These are phyloP conservation scores for Penicillium sp. DNA, from an alignment of 2,329 filamentous ascomycete genomes.

Conservation along the genomic window DNA sequence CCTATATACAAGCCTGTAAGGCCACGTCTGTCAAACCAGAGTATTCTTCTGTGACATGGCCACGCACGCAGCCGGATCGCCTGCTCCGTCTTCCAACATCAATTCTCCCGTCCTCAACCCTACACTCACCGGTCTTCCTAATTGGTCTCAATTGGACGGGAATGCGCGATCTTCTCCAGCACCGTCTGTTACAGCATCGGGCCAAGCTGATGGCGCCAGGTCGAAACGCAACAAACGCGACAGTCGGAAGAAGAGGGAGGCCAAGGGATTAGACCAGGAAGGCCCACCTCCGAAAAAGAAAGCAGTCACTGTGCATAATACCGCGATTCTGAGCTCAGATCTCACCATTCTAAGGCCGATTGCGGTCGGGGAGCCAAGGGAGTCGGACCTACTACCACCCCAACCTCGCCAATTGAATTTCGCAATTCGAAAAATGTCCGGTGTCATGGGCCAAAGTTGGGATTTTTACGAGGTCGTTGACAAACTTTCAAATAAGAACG, in stretches of 20 bases:
- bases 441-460: slow-evolving; percentile 41
- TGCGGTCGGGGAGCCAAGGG: slow-evolving; percentile 45
- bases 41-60: slow-evolving; percentile 30
- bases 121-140: slow-evolving; percentile 33
- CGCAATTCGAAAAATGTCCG: slow-evolving; percentile 41
- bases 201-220: slow-evolving; percentile 35
- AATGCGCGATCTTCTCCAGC: slow-evolving; percentile 42
- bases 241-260: slow-evolving; percentile 50
- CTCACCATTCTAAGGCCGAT: slow-evolving; percentile 48
- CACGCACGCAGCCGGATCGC: slow-evolving; percentile 37
- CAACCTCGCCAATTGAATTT: slow-evolving; percentile 47
- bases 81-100: slow-evolving; percentile 42
- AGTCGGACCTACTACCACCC: slow-evolving; percentile 44
- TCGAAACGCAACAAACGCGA: slow-evolving; percentile 50
- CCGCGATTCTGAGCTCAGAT: slow-evolving; percentile 43
- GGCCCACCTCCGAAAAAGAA: slow-evolving; percentile 43
- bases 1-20: not conserved
- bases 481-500: slow-evolving; percentile 67
- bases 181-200: slow-evolving; percentile 34
- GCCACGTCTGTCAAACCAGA: not conserved
- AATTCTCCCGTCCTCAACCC: slow-evolving; percentile 41
- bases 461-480: slow-evolving; percentile 51
- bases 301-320: slow-evolving; percentile 33
- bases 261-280: slow-evolving; percentile 47
- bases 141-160: slow-evolving; percentile 33